Base-by-base conservation (phyloP, 2,329 filamentous ascomycete species). In the Lomentospora prolificans region DNA sequence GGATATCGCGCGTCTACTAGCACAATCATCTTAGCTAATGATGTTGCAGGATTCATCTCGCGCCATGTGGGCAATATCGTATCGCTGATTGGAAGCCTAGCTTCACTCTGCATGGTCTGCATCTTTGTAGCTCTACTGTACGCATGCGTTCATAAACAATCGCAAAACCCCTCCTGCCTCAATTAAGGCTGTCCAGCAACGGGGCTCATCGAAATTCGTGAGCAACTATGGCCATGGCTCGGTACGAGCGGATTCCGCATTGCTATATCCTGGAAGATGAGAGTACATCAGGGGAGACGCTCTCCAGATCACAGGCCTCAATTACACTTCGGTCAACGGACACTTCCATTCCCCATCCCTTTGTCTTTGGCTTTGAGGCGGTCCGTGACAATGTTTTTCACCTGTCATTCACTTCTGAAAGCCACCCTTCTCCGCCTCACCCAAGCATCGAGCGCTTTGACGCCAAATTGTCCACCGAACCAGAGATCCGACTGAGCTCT, bases 351-450 rank as follows among this genome's bases (percentile, higher is more conserved):
- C 36, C 36, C 19, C 9, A 14, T 2, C 28, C 51, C 7, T 80
- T 81, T 58, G 67, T 75, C 14, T 89, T 88, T 64, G 73, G 74
- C 0, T 86, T 89, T 59, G 80, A 87, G 64, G 74, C 79, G 0
- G 62, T 89, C 28, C 75, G 78, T 14, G 72, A 76, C 19, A 84
- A 84, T 53, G 70, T 88, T 14, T 89, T 88, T 68, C 74, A 85
- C 44, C 86, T 85, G 1, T 84, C 82, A 0, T 88, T 88, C 64
- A 76, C 78, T 1, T 84, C 85, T 0, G 63, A 73, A 12, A 73
- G 75, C 2, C 84, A 88, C 62, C 80, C 80, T 5, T 64, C 86
- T 2, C 82, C 86, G 27, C 85, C 85, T 1, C 81, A 81, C 62
- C 85, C 85, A 6, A 85, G 82, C 55, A 74, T 80, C 4, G 66